A percentile compares a stretch with the other conserved stretches of the same genome.
phyloP scores from a whole-genome alignment of 2,329 filamentous ascomycete species.

The Tolypocladium sp. region DNA sequence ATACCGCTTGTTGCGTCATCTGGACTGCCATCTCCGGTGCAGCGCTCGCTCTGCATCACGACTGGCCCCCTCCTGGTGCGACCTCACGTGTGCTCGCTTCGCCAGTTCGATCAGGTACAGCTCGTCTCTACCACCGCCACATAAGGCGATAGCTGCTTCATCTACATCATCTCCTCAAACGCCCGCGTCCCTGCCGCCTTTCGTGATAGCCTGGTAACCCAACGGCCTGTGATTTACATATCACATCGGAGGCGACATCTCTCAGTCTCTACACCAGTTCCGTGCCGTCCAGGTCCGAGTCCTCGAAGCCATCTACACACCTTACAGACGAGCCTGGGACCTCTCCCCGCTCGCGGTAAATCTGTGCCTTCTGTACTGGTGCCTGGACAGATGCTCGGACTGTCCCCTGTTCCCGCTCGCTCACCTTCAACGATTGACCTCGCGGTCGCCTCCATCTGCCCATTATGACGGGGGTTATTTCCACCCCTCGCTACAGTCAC shows the following conservation, averaged over 20 bases:
- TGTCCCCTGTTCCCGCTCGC: conserved; percentile 7
- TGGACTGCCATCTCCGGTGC: background rate
- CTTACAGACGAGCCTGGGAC: background rate
- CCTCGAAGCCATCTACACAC: background rate
- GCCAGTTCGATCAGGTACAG: too few relatives aligned
- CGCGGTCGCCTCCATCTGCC: conserved; percentile 2
- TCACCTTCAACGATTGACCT: conserved; percentile 3
- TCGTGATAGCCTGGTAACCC: background rate
- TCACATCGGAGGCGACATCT: background rate
- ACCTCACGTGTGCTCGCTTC: background rate
- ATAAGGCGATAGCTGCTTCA: background rate
- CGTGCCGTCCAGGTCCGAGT: background rate
- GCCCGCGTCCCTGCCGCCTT: background rate
- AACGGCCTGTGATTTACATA: background rate
- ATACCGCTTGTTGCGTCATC: background rate
- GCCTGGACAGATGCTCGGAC: conserved; percentile 1
- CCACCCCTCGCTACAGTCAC: conserved; percentile 24
- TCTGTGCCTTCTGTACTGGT: background rate
- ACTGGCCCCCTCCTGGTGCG: background rate
- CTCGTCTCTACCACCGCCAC: background rate
- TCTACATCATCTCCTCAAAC: background rate
- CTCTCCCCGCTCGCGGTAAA: background rate
- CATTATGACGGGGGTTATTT: conserved; percentile 21
- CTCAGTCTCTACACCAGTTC: background rate
- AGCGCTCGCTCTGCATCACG: background rate